Evolutionary conservation across 768 basidiomycete species (phyloP), one percentile per base, ranked within the genome.

Genomic region (Boletus reticulatus): DNA sequence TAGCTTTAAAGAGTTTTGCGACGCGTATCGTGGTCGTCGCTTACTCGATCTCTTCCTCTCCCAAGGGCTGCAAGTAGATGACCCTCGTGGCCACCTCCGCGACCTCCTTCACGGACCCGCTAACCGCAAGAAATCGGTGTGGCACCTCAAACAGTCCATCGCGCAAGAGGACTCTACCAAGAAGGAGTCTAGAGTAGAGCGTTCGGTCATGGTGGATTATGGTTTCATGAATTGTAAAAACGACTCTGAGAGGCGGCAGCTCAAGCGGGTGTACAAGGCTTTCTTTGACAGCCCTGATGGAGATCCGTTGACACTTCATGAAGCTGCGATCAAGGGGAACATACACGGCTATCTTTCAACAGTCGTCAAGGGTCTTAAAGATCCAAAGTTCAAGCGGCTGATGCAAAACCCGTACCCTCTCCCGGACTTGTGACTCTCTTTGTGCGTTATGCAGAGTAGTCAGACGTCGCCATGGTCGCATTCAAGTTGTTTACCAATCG

Each of bases 221-320:
- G 53, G 53, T 12, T 49, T 55, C 53, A 37, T 31, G 11, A 49
- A 55, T 19, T 55, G 53, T 22, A 49, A 9, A 31, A 44, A 44
- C 11, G 48, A 31, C 5, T 47, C 38, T 9, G 52, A 47, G 20
- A 41, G 20, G 52, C 51, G 43, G 27, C 43, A 52, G 51, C 36
- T 52, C 5, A 37, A 29, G n/a, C 20, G 34, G 43, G 44, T 39
- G 4, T 53, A 53, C 43, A 37, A 20, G 37, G 36, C 51, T 1
- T 52, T 45, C 22, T 52, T 52, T 44, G 29, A 43, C 22, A 27
- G 8, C n/a, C 41, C 27, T 27, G 27, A 43, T 22, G 43, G 34
- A 5, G 50, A 43, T 27, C 32, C 43, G 11, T 44, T 52, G 42
- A 32, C 43, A 5, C 43, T 43, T 11, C 50, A 44, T 6, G 43